These are phyloP conservation scores for Tetrahymena borealis DNA, from an alignment of 73 alveolate genomes.

Conservation along the genomic window DNA sequence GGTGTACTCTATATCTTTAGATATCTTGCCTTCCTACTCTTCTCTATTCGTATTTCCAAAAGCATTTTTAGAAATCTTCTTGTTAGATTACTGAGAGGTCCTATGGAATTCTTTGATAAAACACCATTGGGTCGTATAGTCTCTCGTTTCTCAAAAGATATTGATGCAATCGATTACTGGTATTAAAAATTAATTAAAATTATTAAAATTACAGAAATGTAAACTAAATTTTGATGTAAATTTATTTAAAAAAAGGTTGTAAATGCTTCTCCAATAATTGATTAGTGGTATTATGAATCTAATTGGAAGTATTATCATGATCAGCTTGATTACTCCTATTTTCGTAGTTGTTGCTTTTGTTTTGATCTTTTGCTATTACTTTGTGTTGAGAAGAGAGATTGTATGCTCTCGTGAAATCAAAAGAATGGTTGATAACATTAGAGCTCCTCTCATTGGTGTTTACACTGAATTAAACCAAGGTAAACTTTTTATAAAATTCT, in stretches of 20 bases:
- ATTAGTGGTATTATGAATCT: neutral
- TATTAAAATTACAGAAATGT: too few relatives aligned
- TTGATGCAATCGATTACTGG: constrained; percentile 22
- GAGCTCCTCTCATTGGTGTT: neutral
- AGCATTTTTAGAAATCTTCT: constrained; percentile 66
- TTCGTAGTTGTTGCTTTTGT: neutral
- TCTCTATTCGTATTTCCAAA: neutral
- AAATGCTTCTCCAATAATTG: neutral
- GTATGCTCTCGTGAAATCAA: neutral
- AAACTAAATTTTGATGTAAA: neutral
- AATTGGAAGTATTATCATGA: neutral
- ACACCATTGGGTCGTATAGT: constrained; percentile 85
- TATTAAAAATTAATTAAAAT: neutral
- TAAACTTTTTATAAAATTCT: neutral
- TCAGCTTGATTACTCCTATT: neutral
- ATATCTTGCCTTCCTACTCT: neutral
- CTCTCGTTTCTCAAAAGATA: constrained; percentile 80
- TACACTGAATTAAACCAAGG: neutral
- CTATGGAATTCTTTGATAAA: constrained; percentile 84
- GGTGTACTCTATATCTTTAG: neutral
- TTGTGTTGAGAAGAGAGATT: neutral
- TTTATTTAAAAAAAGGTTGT: neutral
- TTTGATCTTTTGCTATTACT: neutral
- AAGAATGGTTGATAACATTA: neutral
- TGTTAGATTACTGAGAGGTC: constrained; percentile 64